Base-by-base conservation (phyloP, 2,329 filamentous ascomycete species). In the Stachybotrys elegans region DNA sequence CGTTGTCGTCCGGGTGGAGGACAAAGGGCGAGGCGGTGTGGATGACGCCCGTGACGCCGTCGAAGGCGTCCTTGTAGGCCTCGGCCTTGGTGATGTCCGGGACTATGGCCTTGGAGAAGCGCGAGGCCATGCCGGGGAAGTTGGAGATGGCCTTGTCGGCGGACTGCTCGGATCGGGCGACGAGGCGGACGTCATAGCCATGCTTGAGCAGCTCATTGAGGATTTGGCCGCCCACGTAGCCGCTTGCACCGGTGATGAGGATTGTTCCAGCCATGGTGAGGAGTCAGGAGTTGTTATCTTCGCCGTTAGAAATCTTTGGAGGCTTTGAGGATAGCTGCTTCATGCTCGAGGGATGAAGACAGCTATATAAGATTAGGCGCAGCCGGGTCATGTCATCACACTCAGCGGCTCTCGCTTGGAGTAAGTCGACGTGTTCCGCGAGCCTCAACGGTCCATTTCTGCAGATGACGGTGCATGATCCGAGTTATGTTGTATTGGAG, bases 21-120 rank as follows among this genome's bases (percentile, higher is more conserved):
- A 86, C 83, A 68, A 87, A 91, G 0, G 88, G 86, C 0, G 78
- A 83, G 3, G 86, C 84, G 6, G 84, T 88, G 60, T 89, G 84
- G 42, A 89, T 73, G 40, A 92, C 84, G 37, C 77, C 82, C 54
- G 88, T 83, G 49, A 92, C 86, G 1, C 81, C 78, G 1, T 65
- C 32, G 19, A 46, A 47, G 35, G 37, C 77, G 48, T 76, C 64
- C 45, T 86, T 78, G 52, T 93, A 94, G 20, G 85, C 86, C 16
- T 77, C 78, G 19, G 81, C 74, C 49, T 80, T 59, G 0, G 84
- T 83, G 51, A 94, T 83, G 51, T 94, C 86, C 40, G 80, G 73
- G 12, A 94, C 85, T 47, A 92, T 76, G 27, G 58, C 66, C 43
- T 67, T 72, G 2, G 66, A 62, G 2, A 72, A 63, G 22, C 63